Evolutionary conservation across 306 rosid species (phyloP).

Genomic region (Benincasa hispida): DNA sequence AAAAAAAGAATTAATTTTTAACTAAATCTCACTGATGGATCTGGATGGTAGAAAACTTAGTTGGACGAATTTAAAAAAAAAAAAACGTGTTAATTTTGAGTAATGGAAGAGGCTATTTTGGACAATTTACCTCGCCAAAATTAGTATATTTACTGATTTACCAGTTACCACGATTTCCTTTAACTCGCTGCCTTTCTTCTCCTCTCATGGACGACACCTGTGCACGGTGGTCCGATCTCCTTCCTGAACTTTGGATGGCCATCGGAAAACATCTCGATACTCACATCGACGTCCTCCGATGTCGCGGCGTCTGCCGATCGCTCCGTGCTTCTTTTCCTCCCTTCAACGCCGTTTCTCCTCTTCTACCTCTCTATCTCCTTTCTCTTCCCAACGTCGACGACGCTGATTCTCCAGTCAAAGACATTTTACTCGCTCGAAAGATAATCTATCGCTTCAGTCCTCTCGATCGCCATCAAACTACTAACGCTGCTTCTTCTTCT

Average conservation of each 20-base stretch:
- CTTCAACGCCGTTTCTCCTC: neutral
- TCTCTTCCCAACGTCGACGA: neutral
- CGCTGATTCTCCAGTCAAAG: neutral
- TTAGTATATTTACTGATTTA: neutral
- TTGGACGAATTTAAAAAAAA: too few relatives aligned
- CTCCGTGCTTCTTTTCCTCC: conserved; percentile 23
- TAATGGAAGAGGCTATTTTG: too few relatives aligned
- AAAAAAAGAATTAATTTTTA: too few relatives aligned
- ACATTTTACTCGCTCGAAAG: conserved; percentile 1
- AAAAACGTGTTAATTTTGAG: too few relatives aligned
- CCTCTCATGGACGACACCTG: neutral
- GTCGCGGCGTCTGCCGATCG: conserved; percentile 19
- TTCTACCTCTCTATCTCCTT: conserved; percentile 11
- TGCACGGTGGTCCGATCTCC: conserved; percentile 19
- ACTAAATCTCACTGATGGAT: too few relatives aligned
- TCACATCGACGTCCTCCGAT: conserved; percentile 18
- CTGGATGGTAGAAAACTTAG: too few relatives aligned
- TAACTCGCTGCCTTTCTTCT: neutral
- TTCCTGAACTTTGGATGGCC: conserved; percentile 11
- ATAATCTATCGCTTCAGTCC: conserved; percentile 1
- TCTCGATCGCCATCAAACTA: neutral
- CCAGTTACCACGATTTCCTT: too few relatives aligned
- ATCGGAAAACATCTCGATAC: conserved; percentile 10
- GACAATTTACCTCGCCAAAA: too few relatives aligned
- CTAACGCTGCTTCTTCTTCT: too few relatives aligned